Evolutionary conservation across 2,329 filamentous ascomycete genomes (phyloP).

Genomic region (Pseudonectria foliicola): DNA sequence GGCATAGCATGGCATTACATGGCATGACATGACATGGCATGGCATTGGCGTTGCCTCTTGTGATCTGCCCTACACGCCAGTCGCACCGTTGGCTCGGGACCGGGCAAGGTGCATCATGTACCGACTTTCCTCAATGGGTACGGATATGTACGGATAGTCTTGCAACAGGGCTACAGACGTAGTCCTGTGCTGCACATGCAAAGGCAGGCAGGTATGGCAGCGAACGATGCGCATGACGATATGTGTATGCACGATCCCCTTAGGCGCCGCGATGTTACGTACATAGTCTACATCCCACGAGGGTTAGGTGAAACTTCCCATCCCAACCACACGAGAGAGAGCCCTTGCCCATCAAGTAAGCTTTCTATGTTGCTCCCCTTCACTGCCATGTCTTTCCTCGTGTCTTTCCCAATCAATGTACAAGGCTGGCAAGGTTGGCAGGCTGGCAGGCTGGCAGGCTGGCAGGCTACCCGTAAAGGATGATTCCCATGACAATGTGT

Average conservation of each 20-base stretch:
- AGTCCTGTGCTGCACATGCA: slow-evolving; percentile 8
- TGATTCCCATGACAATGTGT: too few species aligned
- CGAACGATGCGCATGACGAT: slow-evolving; percentile 13
- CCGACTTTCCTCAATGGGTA: slow-evolving; percentile 2
- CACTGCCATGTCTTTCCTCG: too few species aligned
- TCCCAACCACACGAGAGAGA: too few species aligned
- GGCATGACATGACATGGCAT: slow-evolving; percentile 8
- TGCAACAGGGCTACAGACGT: slow-evolving; percentile 13
- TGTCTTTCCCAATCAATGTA: too few species aligned
- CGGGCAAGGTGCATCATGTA: slow-evolving; percentile 19
- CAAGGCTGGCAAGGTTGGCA: too few species aligned
- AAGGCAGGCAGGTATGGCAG: slow-evolving; percentile 10
- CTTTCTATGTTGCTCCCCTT: too few species aligned
- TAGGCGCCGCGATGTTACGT: slow-evolving; percentile 4
- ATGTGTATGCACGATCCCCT: slow-evolving; percentile 14
- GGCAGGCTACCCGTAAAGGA: too few species aligned
- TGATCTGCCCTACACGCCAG: slow-evolving; percentile 10
- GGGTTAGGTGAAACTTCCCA: too few species aligned
- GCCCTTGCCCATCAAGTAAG: too few species aligned
- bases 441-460: too few species aligned
- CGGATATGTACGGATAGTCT: too few species aligned
- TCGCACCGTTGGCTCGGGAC: slow-evolving; percentile 19
- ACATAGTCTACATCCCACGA: too few species aligned
- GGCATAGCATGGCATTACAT: slow-evolving; percentile 1
- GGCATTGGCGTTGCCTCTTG: background rate